Conservation (phyloP, 139 green algal species). For the Chlorella sp. region DNA sequence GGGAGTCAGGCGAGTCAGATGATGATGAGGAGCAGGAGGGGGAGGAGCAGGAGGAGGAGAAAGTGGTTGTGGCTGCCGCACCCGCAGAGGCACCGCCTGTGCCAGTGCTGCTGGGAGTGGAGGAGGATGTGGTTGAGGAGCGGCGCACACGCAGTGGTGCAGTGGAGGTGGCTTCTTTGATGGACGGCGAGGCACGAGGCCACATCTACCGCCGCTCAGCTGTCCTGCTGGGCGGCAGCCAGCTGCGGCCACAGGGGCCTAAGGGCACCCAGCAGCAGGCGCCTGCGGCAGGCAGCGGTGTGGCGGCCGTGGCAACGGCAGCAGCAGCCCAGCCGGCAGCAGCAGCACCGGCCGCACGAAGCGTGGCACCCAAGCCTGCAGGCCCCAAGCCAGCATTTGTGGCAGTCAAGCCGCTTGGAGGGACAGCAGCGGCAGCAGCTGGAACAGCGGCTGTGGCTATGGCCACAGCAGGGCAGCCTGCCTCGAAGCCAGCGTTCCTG, state of each 20-base stretch:
- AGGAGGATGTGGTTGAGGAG: not conserved
- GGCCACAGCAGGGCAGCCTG: not conserved
- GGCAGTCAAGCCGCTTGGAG: not conserved
- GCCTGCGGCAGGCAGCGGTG: not conserved
- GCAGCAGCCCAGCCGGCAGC: not conserved
- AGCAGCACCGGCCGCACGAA: not conserved
- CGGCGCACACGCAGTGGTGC: no score
- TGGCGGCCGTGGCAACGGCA: no score
- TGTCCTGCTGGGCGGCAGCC: not conserved
- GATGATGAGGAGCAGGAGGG: not conserved
- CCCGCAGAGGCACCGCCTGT: not conserved
- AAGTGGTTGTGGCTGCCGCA: not conserved
- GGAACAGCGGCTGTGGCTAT: not conserved
- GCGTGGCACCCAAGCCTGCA: not conserved
- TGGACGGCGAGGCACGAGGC: slow-evolving; percentile 4
- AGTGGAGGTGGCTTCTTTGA: slow-evolving; percentile 6
- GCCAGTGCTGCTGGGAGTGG: not conserved
- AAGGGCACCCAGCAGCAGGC: not conserved
- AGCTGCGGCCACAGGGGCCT: not conserved
- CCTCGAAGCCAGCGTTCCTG: not conserved
- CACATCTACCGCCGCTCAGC: slow-evolving; percentile 4
- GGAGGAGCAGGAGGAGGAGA: not conserved
- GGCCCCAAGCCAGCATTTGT: slow-evolving; percentile 9
- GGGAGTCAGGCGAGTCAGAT: not conserved
- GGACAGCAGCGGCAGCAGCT: not conserved